Evolutionary conservation across 495 filamentous ascomycete genomes (phyloP).

Genomic region (Aspergillus affinis): DNA sequence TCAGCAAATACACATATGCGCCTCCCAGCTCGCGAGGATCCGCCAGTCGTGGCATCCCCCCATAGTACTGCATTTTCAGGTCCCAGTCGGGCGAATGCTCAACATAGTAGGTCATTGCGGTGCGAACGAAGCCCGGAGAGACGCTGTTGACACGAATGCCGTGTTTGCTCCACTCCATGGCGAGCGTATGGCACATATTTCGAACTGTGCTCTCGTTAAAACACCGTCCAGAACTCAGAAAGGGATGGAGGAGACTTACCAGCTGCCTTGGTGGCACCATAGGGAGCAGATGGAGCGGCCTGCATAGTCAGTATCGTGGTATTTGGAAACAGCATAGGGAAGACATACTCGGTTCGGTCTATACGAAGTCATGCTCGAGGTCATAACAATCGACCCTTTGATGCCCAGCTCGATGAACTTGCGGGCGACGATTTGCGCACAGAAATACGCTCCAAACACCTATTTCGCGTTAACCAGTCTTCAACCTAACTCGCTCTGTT

Average conservation of each 20-base stretch:
- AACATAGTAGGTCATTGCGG: conserved; percentile 41
- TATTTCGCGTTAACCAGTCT: too few relatives aligned
- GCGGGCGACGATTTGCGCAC: conserved; percentile 33
- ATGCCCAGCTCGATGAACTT: conserved; percentile 44
- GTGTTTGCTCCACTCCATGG: conserved; percentile 49
- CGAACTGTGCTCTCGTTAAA: conserved; percentile 14
- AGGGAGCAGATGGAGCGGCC: conserved; percentile 35
- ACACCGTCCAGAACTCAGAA: too few relatives aligned
- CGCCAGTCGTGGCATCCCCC: conserved; percentile 39
- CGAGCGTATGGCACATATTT: conserved; percentile 42
- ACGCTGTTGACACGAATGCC: conserved; percentile 46
- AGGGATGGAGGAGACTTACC: too few relatives aligned
- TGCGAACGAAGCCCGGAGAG: conserved; percentile 39
- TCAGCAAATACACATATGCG: conserved; percentile 44
- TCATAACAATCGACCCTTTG: conserved; percentile 47
- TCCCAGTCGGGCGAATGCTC: conserved; percentile 40
- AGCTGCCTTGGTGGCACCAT: conserved; percentile 33
- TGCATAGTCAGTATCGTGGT: not conserved
- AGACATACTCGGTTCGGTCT: conserved; percentile 40
- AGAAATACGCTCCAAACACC: conserved; percentile 40
- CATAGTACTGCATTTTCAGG: conserved; percentile 46
- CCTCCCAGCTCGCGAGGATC: conserved; percentile 41
- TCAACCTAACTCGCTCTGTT: too few relatives aligned
- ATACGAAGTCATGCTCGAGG: conserved; percentile 47
- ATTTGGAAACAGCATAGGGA: too few relatives aligned